Conservation (phyloP, 2,329 filamentous ascomycete genomes). For the Biscogniauxia sp. region DNA sequence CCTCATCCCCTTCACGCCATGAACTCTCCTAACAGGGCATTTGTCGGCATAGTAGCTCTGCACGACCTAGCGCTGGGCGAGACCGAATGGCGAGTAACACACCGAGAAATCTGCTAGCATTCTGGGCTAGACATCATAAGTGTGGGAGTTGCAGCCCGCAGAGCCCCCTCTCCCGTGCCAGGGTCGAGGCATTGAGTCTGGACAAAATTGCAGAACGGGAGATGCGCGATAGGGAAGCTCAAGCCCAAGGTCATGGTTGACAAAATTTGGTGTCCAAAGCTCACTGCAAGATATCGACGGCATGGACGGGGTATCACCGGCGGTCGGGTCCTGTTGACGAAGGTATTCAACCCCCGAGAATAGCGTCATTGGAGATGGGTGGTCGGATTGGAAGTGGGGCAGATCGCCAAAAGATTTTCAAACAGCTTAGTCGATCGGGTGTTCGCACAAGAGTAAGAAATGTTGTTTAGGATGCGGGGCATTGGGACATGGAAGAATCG, state of each 20-base stretch:
- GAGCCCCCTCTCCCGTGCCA: neutral
- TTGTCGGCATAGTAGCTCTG: too few species aligned
- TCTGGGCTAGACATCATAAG: neutral
- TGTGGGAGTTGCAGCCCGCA: neutral
- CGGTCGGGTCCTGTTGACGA: neutral
- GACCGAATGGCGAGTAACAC: too few species aligned
- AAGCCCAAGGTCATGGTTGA: too few species aligned
- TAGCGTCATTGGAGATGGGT: neutral
- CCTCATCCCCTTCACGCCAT: neutral
- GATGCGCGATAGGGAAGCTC: neutral
- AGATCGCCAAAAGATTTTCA: slow-evolving; percentile 24
- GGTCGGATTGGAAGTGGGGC: slow-evolving; percentile 19
- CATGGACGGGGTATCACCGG: neutral
- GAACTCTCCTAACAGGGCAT: neutral
- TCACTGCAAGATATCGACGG: neutral
- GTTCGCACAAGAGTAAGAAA: slow-evolving; percentile 13
- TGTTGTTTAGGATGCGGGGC: slow-evolving; percentile 23
- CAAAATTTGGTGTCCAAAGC: neutral
- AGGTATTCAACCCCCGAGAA: neutral
- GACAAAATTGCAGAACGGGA: neutral
- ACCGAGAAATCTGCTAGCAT: neutral
- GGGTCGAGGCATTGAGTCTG: neutral
- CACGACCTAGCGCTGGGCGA: too few species aligned
- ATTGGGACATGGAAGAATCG: slow-evolving; percentile 13
- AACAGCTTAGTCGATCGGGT: slow-evolving; percentile 20